These are phyloP conservation scores for Aspergillus terreus DNA, from an alignment of 2,329 filamentous ascomycete species.

Conservation along the genomic window DNA sequence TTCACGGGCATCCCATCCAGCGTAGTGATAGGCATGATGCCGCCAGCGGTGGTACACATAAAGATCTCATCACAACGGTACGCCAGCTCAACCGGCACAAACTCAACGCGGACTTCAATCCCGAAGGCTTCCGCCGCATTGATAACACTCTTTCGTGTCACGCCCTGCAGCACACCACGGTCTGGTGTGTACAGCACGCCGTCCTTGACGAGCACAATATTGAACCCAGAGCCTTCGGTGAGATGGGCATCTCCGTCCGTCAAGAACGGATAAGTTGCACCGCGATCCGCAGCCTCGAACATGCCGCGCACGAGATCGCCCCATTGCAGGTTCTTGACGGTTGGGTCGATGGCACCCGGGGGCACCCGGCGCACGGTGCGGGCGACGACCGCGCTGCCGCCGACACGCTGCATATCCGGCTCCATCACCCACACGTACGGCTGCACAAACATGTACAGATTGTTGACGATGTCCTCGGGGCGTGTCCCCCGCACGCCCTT, in stretches of 20 bases:
- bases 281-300: slow-evolving; percentile 47
- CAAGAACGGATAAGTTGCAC: slow-evolving; percentile 47
- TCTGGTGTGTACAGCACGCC: slow-evolving; percentile 45
- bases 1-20: slow-evolving; percentile 44
- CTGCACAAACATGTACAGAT: slow-evolving; percentile 47
- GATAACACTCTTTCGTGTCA: slow-evolving; percentile 49
- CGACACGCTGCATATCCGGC: slow-evolving; percentile 39
- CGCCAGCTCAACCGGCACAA: slow-evolving; percentile 40
- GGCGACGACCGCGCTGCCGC: slow-evolving; percentile 44
- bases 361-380: slow-evolving; percentile 45
- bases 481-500: slow-evolving; percentile 37
- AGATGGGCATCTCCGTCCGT: slow-evolving; percentile 50
- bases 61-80: slow-evolving; percentile 50
- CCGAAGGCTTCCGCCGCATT: slow-evolving; percentile 37
- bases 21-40: slow-evolving; percentile 50
- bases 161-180: slow-evolving; percentile 47
- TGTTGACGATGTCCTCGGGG: slow-evolving; percentile 35
- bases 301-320: slow-evolving; percentile 46
- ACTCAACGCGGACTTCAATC: slow-evolving; percentile 37
- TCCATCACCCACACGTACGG: slow-evolving; percentile 53
- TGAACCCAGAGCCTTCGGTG: slow-evolving; percentile 51
- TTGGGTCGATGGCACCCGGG: slow-evolving; percentile 49
- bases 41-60: slow-evolving; percentile 53
- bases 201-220: slow-evolving; percentile 47
- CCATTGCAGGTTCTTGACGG: slow-evolving; percentile 53